Conservation (phyloP, 2,329 filamentous ascomycete species). For the Colletotrichum cordylinicola region DNA sequence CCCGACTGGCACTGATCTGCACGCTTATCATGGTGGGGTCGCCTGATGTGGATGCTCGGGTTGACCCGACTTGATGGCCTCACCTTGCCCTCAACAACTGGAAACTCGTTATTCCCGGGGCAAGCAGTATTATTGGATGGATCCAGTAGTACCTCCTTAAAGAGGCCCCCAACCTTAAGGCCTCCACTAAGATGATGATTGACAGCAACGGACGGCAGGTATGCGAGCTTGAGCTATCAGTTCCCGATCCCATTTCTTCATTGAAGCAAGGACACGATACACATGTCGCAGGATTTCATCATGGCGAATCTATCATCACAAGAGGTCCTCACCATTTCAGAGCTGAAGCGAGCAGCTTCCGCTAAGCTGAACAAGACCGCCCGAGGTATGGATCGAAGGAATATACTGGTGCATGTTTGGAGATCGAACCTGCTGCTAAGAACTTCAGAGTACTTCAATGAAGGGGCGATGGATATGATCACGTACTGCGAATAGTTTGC, state of each 20-base stretch:
- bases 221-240: background rate
- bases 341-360: background rate
- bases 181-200: background rate
- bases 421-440: background rate
- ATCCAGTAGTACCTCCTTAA: background rate
- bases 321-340: background rate
- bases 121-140: background rate
- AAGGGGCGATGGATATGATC: background rate
- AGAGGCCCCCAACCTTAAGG: background rate
- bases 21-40: background rate
- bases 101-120: background rate
- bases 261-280: background rate
- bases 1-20: background rate
- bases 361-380: background rate
- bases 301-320: background rate
- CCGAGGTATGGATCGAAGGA: background rate
- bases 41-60: background rate
- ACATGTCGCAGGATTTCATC: background rate
- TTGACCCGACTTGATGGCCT: background rate
- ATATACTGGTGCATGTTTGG: background rate
- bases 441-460: background rate
- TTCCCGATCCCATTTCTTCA: background rate
- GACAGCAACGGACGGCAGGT: background rate
- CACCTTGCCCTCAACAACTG: background rate
- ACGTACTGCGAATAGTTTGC: background rate